phyloP scores from a whole-genome alignment of 1,284 basidiomycete species.

The Ustilago shanxiensis region DNA sequence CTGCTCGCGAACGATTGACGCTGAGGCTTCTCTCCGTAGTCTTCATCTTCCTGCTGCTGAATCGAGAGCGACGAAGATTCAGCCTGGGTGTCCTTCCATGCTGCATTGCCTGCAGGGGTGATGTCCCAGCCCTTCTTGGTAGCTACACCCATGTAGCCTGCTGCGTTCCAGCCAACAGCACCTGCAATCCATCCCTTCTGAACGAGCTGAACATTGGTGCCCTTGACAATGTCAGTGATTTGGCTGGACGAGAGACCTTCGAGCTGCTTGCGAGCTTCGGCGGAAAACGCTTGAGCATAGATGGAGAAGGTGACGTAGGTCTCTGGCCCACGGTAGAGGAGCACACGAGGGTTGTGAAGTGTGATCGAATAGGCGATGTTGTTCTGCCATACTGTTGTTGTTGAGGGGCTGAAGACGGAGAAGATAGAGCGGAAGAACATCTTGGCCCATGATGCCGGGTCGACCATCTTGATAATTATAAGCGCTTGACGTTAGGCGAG shows the following conservation, averaged over 20 bases:
- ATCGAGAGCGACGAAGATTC: slow-evolving; percentile 12
- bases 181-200: slow-evolving; percentile 61
- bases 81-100: slow-evolving; percentile 46
- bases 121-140: slow-evolving; percentile 55
- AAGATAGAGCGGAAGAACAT: slow-evolving; percentile 50
- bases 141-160: slow-evolving; percentile 44
- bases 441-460: slow-evolving; percentile 41
- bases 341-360: slow-evolving; percentile 52
- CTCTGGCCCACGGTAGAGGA: slow-evolving; percentile 59
- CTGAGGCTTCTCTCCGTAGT: slow-evolving; percentile 37
- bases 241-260: slow-evolving; percentile 22
- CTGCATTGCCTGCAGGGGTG: slow-evolving; percentile 35
- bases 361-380: slow-evolving; percentile 50
- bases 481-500: too few species aligned
- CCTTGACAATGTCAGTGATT: slow-evolving; percentile 22
- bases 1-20: background rate
- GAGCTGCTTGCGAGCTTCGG: slow-evolving; percentile 44
- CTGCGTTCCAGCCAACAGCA: slow-evolving; percentile 56
- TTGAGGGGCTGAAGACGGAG: slow-evolving; percentile 44
- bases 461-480: slow-evolving; percentile 31
- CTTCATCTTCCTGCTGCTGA: slow-evolving; percentile 51
- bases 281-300: slow-evolving; percentile 46
- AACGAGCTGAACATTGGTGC: slow-evolving; percentile 49
- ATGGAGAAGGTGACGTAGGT: slow-evolving; percentile 57
- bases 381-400: slow-evolving; percentile 50